Conservation (phyloP, 2,329 filamentous ascomycete species). For the Fusarium avenaceum region DNA sequence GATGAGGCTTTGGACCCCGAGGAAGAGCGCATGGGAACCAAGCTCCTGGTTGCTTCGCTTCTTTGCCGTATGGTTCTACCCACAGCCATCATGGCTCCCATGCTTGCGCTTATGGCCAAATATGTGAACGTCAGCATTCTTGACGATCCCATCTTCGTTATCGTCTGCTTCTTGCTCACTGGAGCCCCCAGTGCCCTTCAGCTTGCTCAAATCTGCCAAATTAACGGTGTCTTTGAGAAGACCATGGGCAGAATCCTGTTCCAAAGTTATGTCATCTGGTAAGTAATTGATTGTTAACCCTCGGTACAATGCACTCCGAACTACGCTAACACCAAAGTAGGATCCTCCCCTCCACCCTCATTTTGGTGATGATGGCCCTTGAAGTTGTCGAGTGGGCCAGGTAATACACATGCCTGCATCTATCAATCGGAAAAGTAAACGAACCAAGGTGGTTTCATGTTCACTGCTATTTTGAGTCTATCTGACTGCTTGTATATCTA, state of each 20-base stretch:
- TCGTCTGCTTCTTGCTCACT: conserved; percentile 96
- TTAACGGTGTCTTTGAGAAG: conserved; percentile 95
- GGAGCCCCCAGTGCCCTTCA: conserved; percentile 95
- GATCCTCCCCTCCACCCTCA: conserved; percentile 92
- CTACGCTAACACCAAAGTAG: conserved; percentile 59
- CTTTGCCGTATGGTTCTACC: conserved; percentile 93
- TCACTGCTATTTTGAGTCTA: neutral
- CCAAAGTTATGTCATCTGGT: conserved; percentile 91
- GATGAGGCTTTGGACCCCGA: conserved; percentile 75
- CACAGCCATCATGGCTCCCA: conserved; percentile 90
- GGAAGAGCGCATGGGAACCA: conserved; percentile 76
- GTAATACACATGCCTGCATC: conserved; percentile 27
- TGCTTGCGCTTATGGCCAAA: conserved; percentile 89
- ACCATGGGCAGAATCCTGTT: conserved; percentile 95
- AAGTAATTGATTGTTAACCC: conserved; percentile 56
- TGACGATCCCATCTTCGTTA: conserved; percentile 97
- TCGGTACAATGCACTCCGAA: conserved; percentile 18
- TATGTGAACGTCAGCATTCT: conserved; percentile 93
- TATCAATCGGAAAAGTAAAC: conserved; percentile 3
- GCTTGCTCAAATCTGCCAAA: conserved; percentile 97
- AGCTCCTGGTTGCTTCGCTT: conserved; percentile 86
- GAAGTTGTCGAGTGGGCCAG: conserved; percentile 92
- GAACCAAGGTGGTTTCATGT: neutral
- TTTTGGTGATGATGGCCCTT: conserved; percentile 90
- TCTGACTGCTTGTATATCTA: neutral